Evolutionary conservation across 345 rosid species (phyloP).

Genomic region (Melaleuca alternifolia): DNA sequence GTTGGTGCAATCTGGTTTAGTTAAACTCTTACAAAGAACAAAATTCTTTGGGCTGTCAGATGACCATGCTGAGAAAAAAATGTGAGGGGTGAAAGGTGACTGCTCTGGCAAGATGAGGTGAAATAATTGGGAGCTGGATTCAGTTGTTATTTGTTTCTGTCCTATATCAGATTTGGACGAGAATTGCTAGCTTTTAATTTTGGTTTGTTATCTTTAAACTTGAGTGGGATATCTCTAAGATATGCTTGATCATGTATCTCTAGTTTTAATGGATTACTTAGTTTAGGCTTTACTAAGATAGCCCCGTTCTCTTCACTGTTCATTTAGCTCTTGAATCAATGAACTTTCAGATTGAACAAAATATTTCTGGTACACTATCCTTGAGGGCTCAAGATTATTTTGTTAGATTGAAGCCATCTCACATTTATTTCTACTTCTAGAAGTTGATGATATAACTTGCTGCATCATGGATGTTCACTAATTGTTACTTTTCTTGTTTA

Average conservation of each 20-base stretch:
- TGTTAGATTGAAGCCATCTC: neutral
- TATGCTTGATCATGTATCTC: neutral
- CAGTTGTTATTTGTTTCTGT: neutral
- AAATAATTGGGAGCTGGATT: neutral
- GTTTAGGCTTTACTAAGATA: neutral
- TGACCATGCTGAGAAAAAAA: neutral
- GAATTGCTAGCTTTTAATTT: neutral
- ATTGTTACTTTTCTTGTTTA: neutral
- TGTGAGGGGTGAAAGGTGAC: neutral
- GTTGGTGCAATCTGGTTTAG: neutral
- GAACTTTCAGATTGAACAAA: neutral
- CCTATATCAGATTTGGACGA: neutral
- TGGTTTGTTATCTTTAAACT: neutral
- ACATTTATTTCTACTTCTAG: neutral
- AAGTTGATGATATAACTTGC: neutral
- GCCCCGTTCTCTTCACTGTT: neutral
- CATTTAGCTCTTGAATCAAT: neutral
- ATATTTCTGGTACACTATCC: neutral
- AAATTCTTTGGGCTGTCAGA: neutral
- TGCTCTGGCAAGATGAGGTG: neutral
- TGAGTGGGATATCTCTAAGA: neutral
- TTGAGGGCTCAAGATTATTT: neutral
- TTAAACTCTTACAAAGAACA: neutral
- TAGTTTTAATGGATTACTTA: neutral
- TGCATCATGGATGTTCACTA: neutral